Percentiles rank a stretch among this genome's conserved stretches.
Conservation (phyloP, 2,329 filamentous ascomycete genomes). For the Claviceps africana region DNA sequence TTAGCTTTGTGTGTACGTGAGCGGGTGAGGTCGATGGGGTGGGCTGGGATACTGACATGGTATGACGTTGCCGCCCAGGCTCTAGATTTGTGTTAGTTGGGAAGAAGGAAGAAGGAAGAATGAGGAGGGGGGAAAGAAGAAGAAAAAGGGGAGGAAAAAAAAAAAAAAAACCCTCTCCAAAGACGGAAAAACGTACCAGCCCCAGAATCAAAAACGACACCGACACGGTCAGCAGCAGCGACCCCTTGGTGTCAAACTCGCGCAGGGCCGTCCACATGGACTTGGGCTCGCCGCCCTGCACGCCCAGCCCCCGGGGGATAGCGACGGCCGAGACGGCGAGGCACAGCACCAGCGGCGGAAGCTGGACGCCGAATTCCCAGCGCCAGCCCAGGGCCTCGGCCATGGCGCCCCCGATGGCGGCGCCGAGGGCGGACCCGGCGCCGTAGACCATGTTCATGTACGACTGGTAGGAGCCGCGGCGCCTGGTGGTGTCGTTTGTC, state of each 20-base stretch:
- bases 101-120: not conserved
- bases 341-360: slow-evolving; percentile 35
- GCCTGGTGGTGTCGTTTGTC: slow-evolving; percentile 12
- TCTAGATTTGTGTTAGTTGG: slow-evolving; percentile 21
- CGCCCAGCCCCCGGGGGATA: slow-evolving; percentile 39
- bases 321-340: slow-evolving; percentile 29
- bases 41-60: slow-evolving; percentile 35
- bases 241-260: slow-evolving; percentile 44
- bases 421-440: slow-evolving; percentile 43
- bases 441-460: slow-evolving; percentile 55
- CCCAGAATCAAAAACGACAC: slow-evolving; percentile 46
- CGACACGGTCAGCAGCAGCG: slow-evolving; percentile 34
- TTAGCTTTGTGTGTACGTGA: too few relatives aligned
- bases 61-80: slow-evolving; percentile 49
- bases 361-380: slow-evolving; percentile 54
- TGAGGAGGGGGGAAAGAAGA: not conserved
- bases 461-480: slow-evolving; percentile 57
- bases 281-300: slow-evolving; percentile 27
- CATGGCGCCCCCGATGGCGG: slow-evolving; percentile 55
- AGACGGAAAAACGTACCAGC: slow-evolving; percentile 29
- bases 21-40: not conserved
- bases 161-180: too few relatives aligned
- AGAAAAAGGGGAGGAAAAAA: not conserved
- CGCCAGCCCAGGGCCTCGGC: slow-evolving; percentile 60
- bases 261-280: slow-evolving; percentile 34